Evolutionary conservation across 768 basidiomycete species (phyloP).

Genomic region (Leucosporidium yakuticum): DNA sequence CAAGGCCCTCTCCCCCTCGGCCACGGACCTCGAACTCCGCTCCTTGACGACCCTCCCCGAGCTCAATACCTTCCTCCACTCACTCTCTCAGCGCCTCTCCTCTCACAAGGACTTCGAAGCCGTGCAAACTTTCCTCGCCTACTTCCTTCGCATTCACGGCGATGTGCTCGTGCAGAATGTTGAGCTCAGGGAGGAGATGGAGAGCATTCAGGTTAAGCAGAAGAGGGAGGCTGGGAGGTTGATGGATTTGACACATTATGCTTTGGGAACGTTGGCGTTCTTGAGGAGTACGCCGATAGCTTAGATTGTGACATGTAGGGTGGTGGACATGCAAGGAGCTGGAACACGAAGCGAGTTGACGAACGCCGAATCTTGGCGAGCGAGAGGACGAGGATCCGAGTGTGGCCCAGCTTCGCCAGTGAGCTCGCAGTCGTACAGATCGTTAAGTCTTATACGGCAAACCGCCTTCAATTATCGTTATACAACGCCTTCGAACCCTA

Average conservation of each 20-base stretch:
- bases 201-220: conserved; percentile 61
- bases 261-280: conserved; percentile 45
- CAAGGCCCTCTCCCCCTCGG: conserved; percentile 82
- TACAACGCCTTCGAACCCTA: too few relatives aligned
- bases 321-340: too few relatives aligned
- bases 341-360: too few relatives aligned
- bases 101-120: conserved; percentile 91
- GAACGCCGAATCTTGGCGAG: too few relatives aligned
- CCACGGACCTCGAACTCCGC: conserved; percentile 83
- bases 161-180: conserved; percentile 65
- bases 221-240: conserved; percentile 70
- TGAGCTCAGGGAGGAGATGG: conserved; percentile 58
- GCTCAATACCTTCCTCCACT: conserved; percentile 63
- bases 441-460: too few relatives aligned
- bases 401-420: too few relatives aligned
- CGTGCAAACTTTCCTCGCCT: conserved; percentile 76
- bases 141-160: conserved; percentile 77
- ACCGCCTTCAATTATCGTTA: too few relatives aligned
- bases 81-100: conserved; percentile 63
- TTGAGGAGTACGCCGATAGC: conserved; percentile 24
- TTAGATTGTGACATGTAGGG: too few relatives aligned
- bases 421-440: too few relatives aligned
- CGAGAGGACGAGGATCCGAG: too few relatives aligned
- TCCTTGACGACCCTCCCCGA: conserved; percentile 62
- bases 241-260: conserved; percentile 44